Evolutionary conservation across 2,329 filamentous ascomycete species (phyloP).

Genomic region (Monilinia fructicola): DNA sequence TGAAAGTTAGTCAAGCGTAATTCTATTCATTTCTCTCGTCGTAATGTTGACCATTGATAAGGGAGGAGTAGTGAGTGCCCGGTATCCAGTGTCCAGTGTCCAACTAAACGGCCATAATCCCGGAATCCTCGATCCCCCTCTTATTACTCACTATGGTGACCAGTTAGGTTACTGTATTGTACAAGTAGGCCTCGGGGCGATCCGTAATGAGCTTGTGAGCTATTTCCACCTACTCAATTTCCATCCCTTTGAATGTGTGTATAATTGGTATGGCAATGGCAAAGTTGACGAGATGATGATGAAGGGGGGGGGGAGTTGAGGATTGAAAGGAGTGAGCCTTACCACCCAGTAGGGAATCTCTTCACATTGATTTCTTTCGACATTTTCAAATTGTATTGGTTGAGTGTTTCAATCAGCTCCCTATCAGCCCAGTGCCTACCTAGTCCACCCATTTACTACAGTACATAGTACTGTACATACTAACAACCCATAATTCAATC

Average conservation of each 20-base stretch:
- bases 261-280: slow-evolving; percentile 2
- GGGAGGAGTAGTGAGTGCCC: slow-evolving; percentile 6
- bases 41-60: slow-evolving; percentile 13
- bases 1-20: slow-evolving; percentile 1
- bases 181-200: slow-evolving; percentile 3
- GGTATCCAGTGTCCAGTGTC: background rate
- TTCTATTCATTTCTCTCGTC: slow-evolving; percentile 14
- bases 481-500: no score
- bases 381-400: slow-evolving; percentile 6
- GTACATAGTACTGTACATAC: no score
- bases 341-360: slow-evolving; percentile 4
- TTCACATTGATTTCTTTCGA: background rate
- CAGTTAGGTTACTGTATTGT: background rate
- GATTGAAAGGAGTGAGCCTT: slow-evolving; percentile 19
- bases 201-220: slow-evolving; percentile 9
- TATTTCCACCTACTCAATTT: slow-evolving; percentile 7
- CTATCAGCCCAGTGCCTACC: slow-evolving; percentile 4
- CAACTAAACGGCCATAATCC: slow-evolving; percentile 7
- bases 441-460: background rate
- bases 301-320: slow-evolving; percentile 1
- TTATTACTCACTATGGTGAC: background rate
- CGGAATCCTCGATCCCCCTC: slow-evolving; percentile 16
- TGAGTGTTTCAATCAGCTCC: slow-evolving; percentile 12
- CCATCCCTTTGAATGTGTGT: slow-evolving; percentile 2
- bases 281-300: background rate